Base-by-base conservation (phyloP, 495 filamentous ascomycete genomes). In the Hypoxylon rickii region DNA sequence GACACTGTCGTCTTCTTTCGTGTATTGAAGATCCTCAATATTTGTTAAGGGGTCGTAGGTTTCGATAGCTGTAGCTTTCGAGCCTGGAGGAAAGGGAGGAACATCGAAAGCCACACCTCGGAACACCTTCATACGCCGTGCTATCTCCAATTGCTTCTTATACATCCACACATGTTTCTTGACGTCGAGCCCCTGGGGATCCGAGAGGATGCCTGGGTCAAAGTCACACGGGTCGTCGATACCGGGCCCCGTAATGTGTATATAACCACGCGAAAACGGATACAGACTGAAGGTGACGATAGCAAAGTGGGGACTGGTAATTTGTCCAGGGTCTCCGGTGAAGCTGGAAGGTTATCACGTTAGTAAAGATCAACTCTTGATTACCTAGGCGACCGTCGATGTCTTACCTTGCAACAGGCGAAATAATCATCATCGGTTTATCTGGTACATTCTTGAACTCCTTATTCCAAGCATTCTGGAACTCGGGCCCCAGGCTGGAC, bases 231-330 rank as follows among this genome's bases (percentile, higher is more conserved):
- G 24, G 24, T 29, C 24, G 24, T 29, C 24, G 24, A 29, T 29
- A 10, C 24, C 4, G 24, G 24, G 24, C 24, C 24, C 24, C 4
- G 24, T 29, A 10, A 29, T 29, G 24, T 29, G 24, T 13, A 84
- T 66, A 44, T 70, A 64, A 8, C 82, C 80, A 7, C 79, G 79
- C 12, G 80, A 80, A 42, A 70, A 76, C 3, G 82, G 81, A 54
- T 84, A 79, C 16, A 67, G 63, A 12, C 69, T 73, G 53, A 67
- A 83, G 15, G 51, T 43, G 17, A 59, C 68, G 0, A 71, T 51
- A 7, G 70, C 54, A 31, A 74, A 42, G 54, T 76, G 74, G 19
- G 75, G 73, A 0, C 61, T 70, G 3, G 70, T 44, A 8, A 63
- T 47, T 15, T 17, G 33, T 15, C 15, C 29, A 2, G 46, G 47